Conservation (phyloP, 1,284 basidiomycete genomes). For the Apiotrichum porosum region DNA sequence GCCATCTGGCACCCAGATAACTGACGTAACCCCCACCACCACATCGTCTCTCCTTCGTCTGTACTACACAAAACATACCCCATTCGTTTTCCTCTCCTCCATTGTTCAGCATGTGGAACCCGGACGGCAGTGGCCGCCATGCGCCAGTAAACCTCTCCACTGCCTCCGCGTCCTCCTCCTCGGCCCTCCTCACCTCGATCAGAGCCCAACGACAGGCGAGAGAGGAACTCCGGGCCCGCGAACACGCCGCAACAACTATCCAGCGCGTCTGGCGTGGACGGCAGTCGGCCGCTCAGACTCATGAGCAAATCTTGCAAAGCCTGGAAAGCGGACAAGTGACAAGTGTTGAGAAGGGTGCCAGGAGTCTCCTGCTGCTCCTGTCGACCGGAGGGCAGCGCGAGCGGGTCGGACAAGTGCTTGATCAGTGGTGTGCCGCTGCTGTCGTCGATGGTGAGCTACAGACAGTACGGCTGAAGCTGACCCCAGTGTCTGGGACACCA, state of each 20-base stretch:
- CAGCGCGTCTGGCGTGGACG: constrained; percentile 45
- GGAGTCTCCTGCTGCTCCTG: constrained; percentile 16
- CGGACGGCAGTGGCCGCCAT: constrained; percentile 11
- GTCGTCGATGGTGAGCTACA: constrained; percentile 3
- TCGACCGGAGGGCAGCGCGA: constrained; percentile 6
- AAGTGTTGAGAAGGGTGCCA: constrained; percentile 7
- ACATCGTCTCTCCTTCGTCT: not conserved
- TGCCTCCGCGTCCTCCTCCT: constrained; percentile 31
- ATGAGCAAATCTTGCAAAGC: not conserved
- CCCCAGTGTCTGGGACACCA: too few relatives aligned
- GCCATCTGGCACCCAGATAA: not conserved
- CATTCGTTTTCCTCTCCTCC: not conserved
- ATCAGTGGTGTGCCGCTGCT: constrained; percentile 19
- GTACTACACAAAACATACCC: not conserved
- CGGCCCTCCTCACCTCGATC: constrained; percentile 30
- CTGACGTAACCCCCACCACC: too few relatives aligned
- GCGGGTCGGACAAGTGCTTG: constrained; percentile 14
- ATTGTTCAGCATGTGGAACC: constrained; percentile 15
- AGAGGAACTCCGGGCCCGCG: constrained; percentile 31
- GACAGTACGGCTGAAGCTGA: too few relatives aligned
- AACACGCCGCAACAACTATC: constrained; percentile 29
- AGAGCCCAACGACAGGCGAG: constrained; percentile 36
- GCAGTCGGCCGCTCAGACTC: not conserved
- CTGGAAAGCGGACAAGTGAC: not conserved
- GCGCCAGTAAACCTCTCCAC: constrained; percentile 39